Evolutionary conservation across 768 basidiomycete species (phyloP), one percentile per base, ranked within the genome.

Genomic region (Boletus barrowsii): DNA sequence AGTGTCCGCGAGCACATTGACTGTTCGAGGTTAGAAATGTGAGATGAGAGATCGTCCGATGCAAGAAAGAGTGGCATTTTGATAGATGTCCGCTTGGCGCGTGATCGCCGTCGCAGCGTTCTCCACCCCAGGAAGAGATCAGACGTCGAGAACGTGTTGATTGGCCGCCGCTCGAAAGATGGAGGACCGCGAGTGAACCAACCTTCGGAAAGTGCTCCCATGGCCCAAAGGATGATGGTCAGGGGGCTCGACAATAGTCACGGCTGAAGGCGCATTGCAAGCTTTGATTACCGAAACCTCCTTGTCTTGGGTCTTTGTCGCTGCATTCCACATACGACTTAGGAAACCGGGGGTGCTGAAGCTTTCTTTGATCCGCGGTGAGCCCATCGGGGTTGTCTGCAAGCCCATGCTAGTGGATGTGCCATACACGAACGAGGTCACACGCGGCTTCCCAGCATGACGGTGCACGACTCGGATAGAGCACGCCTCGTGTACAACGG

Each of bases 301-400:
- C 62, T 60, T 69, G 53, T 76, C 71, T 41, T 65, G 68, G 3
- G 57, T 59, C 64, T 79, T 78, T 24, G 71, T 79, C 47, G 84
- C 83, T 11, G 80, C 83, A 35, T 80, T 87, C 83, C 87, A 88
- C 84, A 89, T 87, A 29, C 87, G 78, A 60, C 83, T 87, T 46
- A 88, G 73, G 66, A 89, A 86, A 22, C 71, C 42, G 64, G 78
- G 74, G 58, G 75, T 72, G 50, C 77, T 79, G 26, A 72, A 64
- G 55, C 76, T 79, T 41, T 72, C 65, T 42, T 60, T 71, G 51
- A 65, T 57, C 40, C 69, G 62, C 17, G 60, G 57, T 2, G 61
- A 68, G 46, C 64, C 54, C 39, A 36, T 33, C 13, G 57, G 62
- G 10, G 58, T 57, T 55, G 53, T 47, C 36, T 60, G 57, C 54